These are phyloP conservation scores for Durusdinium trenchii DNA, from an alignment of 73 alveolate genomes.

Conservation along the genomic window DNA sequence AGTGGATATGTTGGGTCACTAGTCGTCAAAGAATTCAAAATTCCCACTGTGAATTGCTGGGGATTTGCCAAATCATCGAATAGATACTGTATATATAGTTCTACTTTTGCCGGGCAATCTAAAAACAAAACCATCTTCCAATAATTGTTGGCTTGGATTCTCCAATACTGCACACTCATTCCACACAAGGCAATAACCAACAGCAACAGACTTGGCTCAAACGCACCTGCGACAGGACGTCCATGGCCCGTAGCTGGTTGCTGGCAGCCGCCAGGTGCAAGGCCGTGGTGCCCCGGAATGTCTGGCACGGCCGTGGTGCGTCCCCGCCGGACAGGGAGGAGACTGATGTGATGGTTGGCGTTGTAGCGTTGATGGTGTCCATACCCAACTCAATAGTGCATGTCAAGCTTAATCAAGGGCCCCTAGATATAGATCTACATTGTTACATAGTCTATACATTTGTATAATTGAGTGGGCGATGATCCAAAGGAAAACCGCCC, in stretches of 20 bases:
- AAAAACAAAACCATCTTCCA: not conserved
- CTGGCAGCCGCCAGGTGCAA: slow-evolving; percentile 86
- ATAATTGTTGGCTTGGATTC: not conserved
- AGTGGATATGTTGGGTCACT: too few relatives aligned
- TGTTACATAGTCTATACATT: not conserved
- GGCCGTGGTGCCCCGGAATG: slow-evolving; percentile 4
- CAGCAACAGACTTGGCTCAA: too few relatives aligned
- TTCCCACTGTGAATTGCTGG: too few relatives aligned
- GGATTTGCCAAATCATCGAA: too few relatives aligned
- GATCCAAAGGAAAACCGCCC: not conserved
- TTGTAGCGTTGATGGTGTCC: too few relatives aligned
- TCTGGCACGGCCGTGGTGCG: not conserved
- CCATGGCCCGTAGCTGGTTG: slow-evolving; percentile 87
- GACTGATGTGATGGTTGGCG: not conserved
- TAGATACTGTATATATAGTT: too few relatives aligned
- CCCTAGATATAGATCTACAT: too few relatives aligned
- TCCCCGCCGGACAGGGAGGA: not conserved
- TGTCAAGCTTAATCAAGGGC: too few relatives aligned
- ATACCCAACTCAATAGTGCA: too few relatives aligned
- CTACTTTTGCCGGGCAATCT: not conserved
- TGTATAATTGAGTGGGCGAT: not conserved
- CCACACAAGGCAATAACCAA: too few relatives aligned
- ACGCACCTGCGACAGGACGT: slow-evolving; percentile 3
- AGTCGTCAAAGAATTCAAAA: too few relatives aligned
- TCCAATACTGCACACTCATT: too few relatives aligned